These are phyloP conservation scores for Glomus cerebriforme DNA, from an alignment of 192 early-diverging fungal genomes.

Conservation along the genomic window DNA sequence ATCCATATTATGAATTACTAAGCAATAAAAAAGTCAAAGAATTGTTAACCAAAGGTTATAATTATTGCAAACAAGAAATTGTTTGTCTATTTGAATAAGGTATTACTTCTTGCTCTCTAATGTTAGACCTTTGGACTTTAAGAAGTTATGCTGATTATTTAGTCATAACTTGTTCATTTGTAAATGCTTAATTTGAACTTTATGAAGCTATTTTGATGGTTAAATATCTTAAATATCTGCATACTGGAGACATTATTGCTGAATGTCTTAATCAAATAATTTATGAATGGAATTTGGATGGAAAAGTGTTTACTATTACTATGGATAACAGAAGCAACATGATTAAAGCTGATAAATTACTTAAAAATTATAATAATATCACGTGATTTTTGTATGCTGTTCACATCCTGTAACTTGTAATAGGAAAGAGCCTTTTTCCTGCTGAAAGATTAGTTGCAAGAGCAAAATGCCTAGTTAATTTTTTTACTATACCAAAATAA, in stretches of 20 bases:
- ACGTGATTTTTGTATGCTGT: neutral
- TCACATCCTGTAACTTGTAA: neutral
- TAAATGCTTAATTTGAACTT: no score
- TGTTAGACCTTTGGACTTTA: no score
- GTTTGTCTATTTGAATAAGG: no score
- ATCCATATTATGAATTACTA: no score
- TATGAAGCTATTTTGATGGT: neutral
- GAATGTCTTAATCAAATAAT: no score
- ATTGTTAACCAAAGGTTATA: no score
- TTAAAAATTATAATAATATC: neutral
- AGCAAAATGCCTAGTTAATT: neutral
- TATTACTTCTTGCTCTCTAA: no score
- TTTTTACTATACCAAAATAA: constrained; percentile 2
- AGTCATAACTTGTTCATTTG: no score
- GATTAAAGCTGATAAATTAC: neutral
- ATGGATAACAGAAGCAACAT: neutral
- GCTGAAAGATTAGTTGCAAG: neutral
- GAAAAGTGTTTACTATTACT: neutral
- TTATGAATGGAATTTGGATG: neutral
- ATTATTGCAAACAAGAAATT: no score
- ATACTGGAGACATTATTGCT: no score
- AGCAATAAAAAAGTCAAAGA: no score
- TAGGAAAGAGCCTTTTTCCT: neutral
- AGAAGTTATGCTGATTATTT: no score
- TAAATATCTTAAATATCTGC: neutral